Conservation (phyloP, 1,284 basidiomycete genomes). For the Boletus smithii region DNA sequence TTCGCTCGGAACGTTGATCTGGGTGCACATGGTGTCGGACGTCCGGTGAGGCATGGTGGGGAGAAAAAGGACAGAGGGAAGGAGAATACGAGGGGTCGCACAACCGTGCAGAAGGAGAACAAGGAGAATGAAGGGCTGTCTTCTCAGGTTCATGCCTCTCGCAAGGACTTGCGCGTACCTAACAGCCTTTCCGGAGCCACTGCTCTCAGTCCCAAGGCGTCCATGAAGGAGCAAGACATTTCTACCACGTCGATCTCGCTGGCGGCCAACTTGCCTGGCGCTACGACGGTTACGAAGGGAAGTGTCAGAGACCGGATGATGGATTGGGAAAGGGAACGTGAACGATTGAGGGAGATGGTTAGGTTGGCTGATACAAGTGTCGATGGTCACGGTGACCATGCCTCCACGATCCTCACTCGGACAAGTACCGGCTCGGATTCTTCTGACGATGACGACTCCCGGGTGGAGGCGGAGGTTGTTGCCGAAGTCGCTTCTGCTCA, state of each 20-base stretch:
- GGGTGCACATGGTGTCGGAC: slow-evolving; percentile 29
- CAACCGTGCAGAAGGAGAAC: slow-evolving; percentile 20
- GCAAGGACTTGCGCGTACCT: slow-evolving; percentile 9
- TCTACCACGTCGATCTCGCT: slow-evolving; percentile 12
- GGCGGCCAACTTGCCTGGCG: slow-evolving; percentile 19
- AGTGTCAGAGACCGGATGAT: slow-evolving; percentile 37
- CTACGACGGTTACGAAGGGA: slow-evolving; percentile 31
- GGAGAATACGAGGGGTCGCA: slow-evolving; percentile 14
- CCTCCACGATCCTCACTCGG: slow-evolving; percentile 28
- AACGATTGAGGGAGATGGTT: slow-evolving; percentile 33
- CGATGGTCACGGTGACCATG: slow-evolving; percentile 20
- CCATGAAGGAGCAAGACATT: slow-evolving; percentile 10
- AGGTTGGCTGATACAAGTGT: slow-evolving; percentile 23
- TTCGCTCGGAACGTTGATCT: slow-evolving; percentile 35
- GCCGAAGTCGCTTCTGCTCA: slow-evolving; percentile 26
- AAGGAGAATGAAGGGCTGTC: slow-evolving; percentile 25
- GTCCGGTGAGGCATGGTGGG: slow-evolving; percentile 11
- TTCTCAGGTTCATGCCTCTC: slow-evolving; percentile 1
- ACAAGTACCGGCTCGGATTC: slow-evolving; percentile 17
- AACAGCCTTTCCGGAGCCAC: neutral
- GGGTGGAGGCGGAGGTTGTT: slow-evolving; percentile 33
- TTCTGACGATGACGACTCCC: slow-evolving; percentile 26
- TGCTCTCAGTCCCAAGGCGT: slow-evolving; percentile 8
- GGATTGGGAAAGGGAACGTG: slow-evolving; percentile 38
- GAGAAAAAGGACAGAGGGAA: slow-evolving; percentile 21